Base-by-base conservation (phyloP, 148 eudicot genomes). In the Fagopyrum homotropicum region DNA sequence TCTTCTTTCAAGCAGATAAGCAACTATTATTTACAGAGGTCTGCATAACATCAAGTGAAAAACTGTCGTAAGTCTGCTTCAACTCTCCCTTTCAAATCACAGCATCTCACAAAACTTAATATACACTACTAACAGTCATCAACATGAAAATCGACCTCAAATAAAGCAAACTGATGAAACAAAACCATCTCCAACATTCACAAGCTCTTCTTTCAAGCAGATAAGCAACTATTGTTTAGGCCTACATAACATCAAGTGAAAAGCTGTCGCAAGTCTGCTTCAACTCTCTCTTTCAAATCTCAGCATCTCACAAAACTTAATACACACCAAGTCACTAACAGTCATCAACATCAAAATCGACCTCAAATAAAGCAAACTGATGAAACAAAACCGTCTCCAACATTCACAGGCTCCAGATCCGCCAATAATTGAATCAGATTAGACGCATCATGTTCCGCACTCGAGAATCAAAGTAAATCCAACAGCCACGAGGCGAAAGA, bases 391-490 rank as follows among this genome's bases (percentile, higher is more conserved):
- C 63, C 63, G 19, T 19, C 22, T 19, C 30, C 35, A 19, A 19
- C 63, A 57, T 57, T 26, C 30, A 57, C 63, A 57, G 30, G 30
- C 63, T 22, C 19, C 63, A 57, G 63, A 57, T 57, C 63, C 63
- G 17, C 19, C 63, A 22, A 17, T 6, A 19, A 57, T 22, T 2
- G 29, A 57, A 22, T 29, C 26, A 35, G 22, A 22, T 19, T 57
- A 29, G 63, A 57, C 63, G 63, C 63, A 57, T 17, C 63, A 19
- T 57, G 63, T 19, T 22, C 63, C 30, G 22, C 63, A 57, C 6
- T 57, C 63, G 22, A 57, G 10, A 6, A 57, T 9, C 11, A 8
- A 57, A 22, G 30, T 19, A 57, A 57, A 57, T 5, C 59, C 26
- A 55, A 55, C 26, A 55, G 14, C 22, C 17, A 5, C 59, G 26